phyloP scores from a whole-genome alignment of 257 asterid species.

The Solanum rostratum region DNA sequence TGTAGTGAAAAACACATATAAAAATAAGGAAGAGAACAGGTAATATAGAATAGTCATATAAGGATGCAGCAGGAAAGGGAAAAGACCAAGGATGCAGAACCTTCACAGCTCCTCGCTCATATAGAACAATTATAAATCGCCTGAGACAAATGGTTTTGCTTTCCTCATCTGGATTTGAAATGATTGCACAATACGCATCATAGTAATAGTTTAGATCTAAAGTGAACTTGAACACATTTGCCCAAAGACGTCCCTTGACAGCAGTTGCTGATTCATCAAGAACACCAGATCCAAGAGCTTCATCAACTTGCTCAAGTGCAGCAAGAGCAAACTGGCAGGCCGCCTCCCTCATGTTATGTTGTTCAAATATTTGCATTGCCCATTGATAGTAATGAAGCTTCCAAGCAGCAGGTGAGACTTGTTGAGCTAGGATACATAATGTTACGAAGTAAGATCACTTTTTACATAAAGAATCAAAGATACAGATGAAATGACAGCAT shows the following conservation, averaged over 20 bases:
- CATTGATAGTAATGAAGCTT: slow-evolving; percentile 89
- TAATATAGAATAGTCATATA: neutral
- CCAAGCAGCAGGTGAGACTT: slow-evolving; percentile 56
- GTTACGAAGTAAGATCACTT: neutral
- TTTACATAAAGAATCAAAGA: neutral
- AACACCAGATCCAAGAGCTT: slow-evolving; percentile 45
- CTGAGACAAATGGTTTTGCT: slow-evolving; percentile 82
- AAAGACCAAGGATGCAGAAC: slow-evolving; percentile 20
- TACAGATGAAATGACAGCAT: neutral
- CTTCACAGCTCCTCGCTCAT: slow-evolving; percentile 85
- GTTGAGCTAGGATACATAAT: slow-evolving; percentile 39
- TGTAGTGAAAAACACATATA: neutral
- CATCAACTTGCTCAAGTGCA: slow-evolving; percentile 97
- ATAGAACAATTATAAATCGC: slow-evolving; percentile 88
- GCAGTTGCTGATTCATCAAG: slow-evolving; percentile 55
- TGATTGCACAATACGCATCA: slow-evolving; percentile 91
- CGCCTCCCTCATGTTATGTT: slow-evolving; percentile 68
- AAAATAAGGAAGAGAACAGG: neutral
- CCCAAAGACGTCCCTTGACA: slow-evolving; percentile 86
- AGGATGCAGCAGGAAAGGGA: slow-evolving; percentile 4
- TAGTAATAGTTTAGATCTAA: slow-evolving; percentile 62
- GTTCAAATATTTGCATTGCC: slow-evolving; percentile 98
- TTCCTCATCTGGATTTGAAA: slow-evolving; percentile 94
- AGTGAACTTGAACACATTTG: slow-evolving; percentile 70
- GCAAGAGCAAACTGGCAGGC: slow-evolving; percentile 84